phyloP scores from a whole-genome alignment of 192 early-diverging fungal genomes.

The Helicostylum pulchrum region DNA sequence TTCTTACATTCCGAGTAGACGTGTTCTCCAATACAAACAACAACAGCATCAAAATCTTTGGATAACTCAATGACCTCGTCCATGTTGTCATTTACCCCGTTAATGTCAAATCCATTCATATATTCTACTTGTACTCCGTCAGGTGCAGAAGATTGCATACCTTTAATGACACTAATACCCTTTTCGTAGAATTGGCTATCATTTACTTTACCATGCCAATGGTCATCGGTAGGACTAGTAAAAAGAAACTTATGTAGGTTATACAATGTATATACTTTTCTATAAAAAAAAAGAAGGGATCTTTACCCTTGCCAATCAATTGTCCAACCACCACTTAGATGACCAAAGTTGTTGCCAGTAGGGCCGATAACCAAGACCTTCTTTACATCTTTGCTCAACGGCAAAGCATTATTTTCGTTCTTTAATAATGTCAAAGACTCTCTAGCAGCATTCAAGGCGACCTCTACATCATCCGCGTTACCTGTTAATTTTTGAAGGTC shows the following conservation, averaged over 20 bases:
- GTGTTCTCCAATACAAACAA: conserved; percentile 55
- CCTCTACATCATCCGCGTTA: conserved; percentile 44
- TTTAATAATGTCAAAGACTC: conserved; percentile 60
- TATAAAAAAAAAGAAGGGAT: neutral
- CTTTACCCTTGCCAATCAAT: conserved; percentile 57
- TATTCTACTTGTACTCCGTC: conserved; percentile 21
- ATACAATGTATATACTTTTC: conserved; percentile 4
- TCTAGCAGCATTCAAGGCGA: conserved; percentile 47
- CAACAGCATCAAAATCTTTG: conserved; percentile 46
- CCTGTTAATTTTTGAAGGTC: conserved; percentile 42
- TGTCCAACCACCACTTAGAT: conserved; percentile 59
- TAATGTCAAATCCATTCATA: conserved; percentile 44
- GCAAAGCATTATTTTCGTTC: conserved; percentile 47
- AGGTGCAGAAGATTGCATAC: conserved; percentile 33
- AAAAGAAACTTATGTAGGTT: neutral
- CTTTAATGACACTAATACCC: conserved; percentile 36
- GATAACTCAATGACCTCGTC: conserved; percentile 25
- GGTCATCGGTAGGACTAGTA: conserved; percentile 16
- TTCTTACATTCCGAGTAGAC: conserved; percentile 52
- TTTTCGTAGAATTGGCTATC: conserved; percentile 43
- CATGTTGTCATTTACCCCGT: conserved; percentile 32
- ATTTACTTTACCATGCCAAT: conserved; percentile 42
- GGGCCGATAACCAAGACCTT: conserved; percentile 57
- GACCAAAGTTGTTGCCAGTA: conserved; percentile 51
- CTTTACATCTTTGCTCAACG: conserved; percentile 36